phyloP scores from a whole-genome alignment of 768 basidiomycete genomes.

The Candolleomyces efflorescens region DNA sequence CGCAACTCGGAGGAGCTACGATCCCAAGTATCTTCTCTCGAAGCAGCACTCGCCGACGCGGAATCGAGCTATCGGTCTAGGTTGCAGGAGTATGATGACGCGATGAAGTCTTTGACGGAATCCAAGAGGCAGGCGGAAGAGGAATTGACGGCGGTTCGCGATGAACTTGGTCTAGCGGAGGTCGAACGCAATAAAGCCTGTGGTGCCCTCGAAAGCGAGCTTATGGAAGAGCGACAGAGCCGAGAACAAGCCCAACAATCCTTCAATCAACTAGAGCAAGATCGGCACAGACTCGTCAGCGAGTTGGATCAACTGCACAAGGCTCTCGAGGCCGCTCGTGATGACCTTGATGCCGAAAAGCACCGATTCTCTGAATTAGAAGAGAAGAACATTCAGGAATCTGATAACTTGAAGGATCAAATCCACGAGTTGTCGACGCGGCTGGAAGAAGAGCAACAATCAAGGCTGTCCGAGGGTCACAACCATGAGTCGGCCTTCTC shows the following conservation, averaged over 20 bases:
- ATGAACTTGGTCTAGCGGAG: neutral
- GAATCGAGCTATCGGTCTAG: neutral
- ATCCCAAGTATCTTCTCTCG: neutral
- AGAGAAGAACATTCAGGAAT: neutral
- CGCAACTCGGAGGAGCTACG: neutral
- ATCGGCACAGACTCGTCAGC: neutral
- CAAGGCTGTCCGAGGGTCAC: neutral
- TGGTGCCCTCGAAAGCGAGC: slow-evolving; percentile 1
- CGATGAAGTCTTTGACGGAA: neutral
- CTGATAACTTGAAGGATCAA: neutral
- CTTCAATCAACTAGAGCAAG: neutral
- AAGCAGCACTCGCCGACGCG: neutral
- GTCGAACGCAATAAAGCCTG: neutral
- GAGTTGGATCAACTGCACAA: neutral
- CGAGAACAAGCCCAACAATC: slow-evolving; percentile 1
- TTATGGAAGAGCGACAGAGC: neutral
- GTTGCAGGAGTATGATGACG: neutral
- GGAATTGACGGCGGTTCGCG: neutral
- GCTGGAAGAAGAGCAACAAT: neutral
- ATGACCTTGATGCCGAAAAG: neutral
- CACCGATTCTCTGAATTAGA: neutral
- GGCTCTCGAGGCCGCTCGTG: neutral
- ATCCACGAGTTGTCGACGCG: neutral
- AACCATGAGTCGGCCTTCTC: neutral
- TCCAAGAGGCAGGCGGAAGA: neutral